A percentile compares a stretch with the other conserved stretches of the same genome.
phyloP scores from a whole-genome alignment of 805 yeast genomes.

The Cyberlindnera xishuangbannaensis region DNA sequence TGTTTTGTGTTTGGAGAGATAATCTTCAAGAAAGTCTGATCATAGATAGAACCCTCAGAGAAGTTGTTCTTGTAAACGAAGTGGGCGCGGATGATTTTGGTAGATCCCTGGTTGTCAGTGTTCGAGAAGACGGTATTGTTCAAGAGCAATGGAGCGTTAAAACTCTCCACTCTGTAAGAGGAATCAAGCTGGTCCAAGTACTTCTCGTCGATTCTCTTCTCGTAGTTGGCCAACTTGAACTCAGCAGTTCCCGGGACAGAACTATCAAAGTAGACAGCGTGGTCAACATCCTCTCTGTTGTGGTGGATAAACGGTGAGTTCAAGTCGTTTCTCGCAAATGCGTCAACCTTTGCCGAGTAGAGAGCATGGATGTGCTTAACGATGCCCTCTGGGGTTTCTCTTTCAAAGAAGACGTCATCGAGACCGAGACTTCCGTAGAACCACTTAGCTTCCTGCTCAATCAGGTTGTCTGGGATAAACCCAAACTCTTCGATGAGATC shows the following conservation, averaged over 20 bases:
- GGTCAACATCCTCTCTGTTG: conserved; percentile 73
- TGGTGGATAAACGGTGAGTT: conserved; percentile 63
- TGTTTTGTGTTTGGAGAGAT: conserved; percentile 76
- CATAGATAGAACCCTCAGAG: conserved; percentile 54
- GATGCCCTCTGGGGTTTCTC: conserved; percentile 74
- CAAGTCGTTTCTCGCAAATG: conserved; percentile 58
- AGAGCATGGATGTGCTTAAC: conserved; percentile 82
- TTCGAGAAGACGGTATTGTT: conserved; percentile 28
- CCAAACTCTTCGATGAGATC: conserved; percentile 79
- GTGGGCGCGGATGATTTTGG: conserved; percentile 58
- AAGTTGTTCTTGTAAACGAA: conserved; percentile 78
- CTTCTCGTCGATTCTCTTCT: conserved; percentile 72
- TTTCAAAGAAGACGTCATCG: conserved; percentile 87
- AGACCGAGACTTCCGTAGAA: conserved; percentile 84
- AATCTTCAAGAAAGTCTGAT: conserved; percentile 67
- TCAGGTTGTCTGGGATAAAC: conserved; percentile 80
- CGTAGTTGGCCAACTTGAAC: conserved; percentile 46
- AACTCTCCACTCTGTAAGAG: conserved; percentile 71
- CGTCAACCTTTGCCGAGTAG: conserved; percentile 90
- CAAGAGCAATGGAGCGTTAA: conserved; percentile 54
- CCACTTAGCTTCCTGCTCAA: conserved; percentile 85
- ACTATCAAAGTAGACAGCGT: conserved; percentile 88
- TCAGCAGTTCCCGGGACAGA: conserved; percentile 43
- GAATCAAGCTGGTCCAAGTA: conserved; percentile 55
- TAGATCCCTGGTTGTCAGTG: conserved; percentile 25